Conservation (phyloP, 164 flowering plant species). For the Nymphaea thermarum region DNA sequence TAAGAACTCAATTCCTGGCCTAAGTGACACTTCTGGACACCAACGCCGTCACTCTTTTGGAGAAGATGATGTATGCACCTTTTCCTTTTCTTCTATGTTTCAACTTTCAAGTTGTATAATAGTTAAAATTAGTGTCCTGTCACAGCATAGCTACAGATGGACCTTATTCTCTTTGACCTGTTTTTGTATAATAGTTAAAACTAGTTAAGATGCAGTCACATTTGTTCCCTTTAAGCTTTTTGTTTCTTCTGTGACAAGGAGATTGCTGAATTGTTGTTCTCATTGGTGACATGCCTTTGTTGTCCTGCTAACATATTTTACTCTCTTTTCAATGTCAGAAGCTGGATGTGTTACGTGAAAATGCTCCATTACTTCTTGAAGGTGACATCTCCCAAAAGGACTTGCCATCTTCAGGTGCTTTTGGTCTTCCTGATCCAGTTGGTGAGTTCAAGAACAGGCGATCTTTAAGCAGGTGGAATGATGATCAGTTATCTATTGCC, state of each 20-base stretch:
- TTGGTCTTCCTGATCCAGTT: conserved; percentile 24
- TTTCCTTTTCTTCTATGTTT: too few species aligned
- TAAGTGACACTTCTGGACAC: conserved; percentile 50
- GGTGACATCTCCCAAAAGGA: conserved; percentile 37
- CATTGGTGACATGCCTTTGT: too few species aligned
- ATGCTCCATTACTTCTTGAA: conserved; percentile 34
- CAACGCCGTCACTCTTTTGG: conserved; percentile 50
- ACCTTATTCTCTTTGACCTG: too few species aligned
- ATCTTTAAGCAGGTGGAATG: conserved; percentile 75
- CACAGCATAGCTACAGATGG: too few species aligned
- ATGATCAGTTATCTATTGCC: conserved; percentile 51
- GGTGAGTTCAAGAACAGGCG: conserved; percentile 40
- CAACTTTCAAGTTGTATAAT: too few species aligned
- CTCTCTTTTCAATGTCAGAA: conserved; percentile 23
- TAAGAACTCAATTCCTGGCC: conserved; percentile 72
- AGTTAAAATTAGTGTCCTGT: too few species aligned
- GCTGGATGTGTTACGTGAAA: conserved; percentile 33
- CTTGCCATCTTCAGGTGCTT: conserved; percentile 30
- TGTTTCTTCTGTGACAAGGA: too few species aligned
- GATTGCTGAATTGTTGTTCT: too few species aligned
- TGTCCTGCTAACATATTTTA: too few species aligned
- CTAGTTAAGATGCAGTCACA: too few species aligned
- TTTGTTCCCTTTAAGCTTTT: too few species aligned
- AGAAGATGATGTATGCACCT: conserved; percentile 66
- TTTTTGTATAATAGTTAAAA: too few species aligned